Conservation (phyloP, 768 basidiomycete genomes). For the Tricholoma sp. region DNA sequence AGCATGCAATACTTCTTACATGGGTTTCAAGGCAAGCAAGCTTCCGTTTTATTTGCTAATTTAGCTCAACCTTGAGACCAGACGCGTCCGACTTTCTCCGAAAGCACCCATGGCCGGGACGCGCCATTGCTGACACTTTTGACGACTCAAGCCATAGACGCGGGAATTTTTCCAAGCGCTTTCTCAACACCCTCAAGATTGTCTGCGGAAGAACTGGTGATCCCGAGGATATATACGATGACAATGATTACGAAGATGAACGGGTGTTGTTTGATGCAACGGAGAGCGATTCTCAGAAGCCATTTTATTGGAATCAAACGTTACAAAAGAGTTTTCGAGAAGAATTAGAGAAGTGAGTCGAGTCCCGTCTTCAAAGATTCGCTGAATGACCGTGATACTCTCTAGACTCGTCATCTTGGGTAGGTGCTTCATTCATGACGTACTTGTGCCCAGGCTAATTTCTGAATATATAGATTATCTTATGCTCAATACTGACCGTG, state of each 20-base stretch:
- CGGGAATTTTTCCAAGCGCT: slow-evolving; percentile 61
- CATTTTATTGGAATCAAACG: slow-evolving; percentile 78
- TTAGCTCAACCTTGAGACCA: slow-evolving; percentile 17
- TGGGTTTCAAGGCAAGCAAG: slow-evolving; percentile 61
- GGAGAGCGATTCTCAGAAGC: slow-evolving; percentile 49
- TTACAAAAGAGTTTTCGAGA: slow-evolving; percentile 81
- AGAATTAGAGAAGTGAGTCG: slow-evolving; percentile 77
- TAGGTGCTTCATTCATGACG: slow-evolving; percentile 23
- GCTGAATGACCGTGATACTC: slow-evolving; percentile 11
- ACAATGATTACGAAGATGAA: slow-evolving; percentile 72
- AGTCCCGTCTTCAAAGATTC: not conserved
- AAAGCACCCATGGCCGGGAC: slow-evolving; percentile 84
- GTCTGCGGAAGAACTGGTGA: slow-evolving; percentile 84
- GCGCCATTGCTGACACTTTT: slow-evolving; percentile 79
- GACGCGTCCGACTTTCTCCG: slow-evolving; percentile 87
- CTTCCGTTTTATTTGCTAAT: not conserved
- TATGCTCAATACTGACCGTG: slow-evolving; percentile 90
- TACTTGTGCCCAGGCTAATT: not conserved
- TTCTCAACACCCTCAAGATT: slow-evolving; percentile 63
- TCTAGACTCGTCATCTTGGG: slow-evolving; percentile 78
- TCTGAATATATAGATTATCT: slow-evolving; percentile 57
- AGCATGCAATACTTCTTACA: slow-evolving; percentile 88
- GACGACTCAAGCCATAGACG: slow-evolving; percentile 79
- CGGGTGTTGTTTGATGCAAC: slow-evolving; percentile 61
- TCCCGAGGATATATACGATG: slow-evolving; percentile 63